phyloP scores from a whole-genome alignment of 805 yeast species.

The Metschnikowia gelsemii region DNA sequence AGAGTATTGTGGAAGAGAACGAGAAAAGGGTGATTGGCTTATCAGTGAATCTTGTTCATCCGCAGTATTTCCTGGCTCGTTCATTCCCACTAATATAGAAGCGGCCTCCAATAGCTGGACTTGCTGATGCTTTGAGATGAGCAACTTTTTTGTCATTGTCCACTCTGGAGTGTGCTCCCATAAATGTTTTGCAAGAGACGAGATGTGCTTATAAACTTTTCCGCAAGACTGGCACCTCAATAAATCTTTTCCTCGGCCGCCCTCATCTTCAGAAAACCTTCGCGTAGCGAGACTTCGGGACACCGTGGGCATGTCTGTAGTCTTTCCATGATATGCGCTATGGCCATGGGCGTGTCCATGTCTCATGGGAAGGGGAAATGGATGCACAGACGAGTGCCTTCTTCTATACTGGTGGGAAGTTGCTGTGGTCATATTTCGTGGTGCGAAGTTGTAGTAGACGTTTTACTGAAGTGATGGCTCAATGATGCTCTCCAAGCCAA shows the following conservation, averaged over 20 bases:
- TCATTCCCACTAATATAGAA: conserved; percentile 74
- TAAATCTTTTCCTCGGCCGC: conserved; percentile 80
- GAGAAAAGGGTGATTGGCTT: conserved; percentile 13
- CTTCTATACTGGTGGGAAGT: conserved; percentile 17
- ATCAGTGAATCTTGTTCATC: conserved; percentile 12
- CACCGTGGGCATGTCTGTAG: conserved; percentile 9
- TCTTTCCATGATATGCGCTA: conserved; percentile 13
- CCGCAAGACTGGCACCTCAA: conserved; percentile 89
- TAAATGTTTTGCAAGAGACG: conserved; percentile 81
- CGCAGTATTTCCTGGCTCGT: conserved; percentile 32
- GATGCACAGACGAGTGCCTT: conserved; percentile 22
- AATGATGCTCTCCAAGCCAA: background rate
- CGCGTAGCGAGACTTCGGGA: conserved; percentile 32
- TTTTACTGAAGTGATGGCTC: background rate
- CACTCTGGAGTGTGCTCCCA: conserved; percentile 97
- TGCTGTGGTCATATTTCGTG: conserved; percentile 6
- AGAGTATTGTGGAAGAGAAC: conserved; percentile 27
- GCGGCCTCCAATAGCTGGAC: conserved; percentile 81
- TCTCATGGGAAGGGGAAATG: conserved; percentile 18
- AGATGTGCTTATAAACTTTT: conserved; percentile 84
- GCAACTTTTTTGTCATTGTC: conserved; percentile 78
- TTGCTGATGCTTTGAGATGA: conserved; percentile 85
- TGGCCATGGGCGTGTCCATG: conserved; percentile 12
- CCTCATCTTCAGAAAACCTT: conserved; percentile 81
- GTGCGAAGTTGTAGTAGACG: background rate